Conservation (phyloP, 441 rosid species). For the Aquilaria agallochum region DNA sequence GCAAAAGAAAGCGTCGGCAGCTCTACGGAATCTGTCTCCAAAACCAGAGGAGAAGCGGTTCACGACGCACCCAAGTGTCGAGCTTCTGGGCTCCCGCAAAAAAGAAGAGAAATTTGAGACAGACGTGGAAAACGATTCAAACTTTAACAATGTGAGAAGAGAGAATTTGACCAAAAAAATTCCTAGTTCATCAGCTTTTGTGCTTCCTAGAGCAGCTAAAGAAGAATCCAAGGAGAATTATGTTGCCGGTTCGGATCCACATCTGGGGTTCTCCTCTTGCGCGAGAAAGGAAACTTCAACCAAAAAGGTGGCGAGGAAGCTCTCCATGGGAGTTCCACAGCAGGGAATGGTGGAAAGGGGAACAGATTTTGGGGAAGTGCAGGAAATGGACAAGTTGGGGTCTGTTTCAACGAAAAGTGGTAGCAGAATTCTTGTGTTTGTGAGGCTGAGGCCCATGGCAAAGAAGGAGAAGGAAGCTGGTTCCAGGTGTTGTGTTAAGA, state of each 20-base stretch:
- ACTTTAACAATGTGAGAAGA: constrained; percentile 33
- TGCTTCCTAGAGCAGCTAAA: constrained; percentile 40
- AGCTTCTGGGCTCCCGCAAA: constrained; percentile 41
- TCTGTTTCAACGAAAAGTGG: constrained; percentile 16
- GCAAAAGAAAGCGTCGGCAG: constrained; percentile 59
- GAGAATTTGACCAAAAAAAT: constrained; percentile 30
- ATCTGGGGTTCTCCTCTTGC: constrained; percentile 47
- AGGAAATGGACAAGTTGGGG: constrained; percentile 42
- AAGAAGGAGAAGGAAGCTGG: constrained; percentile 89
- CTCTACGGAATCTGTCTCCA: constrained; percentile 43
- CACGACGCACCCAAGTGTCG: constrained; percentile 50
- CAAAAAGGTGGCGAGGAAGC: constrained; percentile 58
- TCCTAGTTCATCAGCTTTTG: constrained; percentile 35
- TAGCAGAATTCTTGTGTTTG: constrained; percentile 75
- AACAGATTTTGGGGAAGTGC: constrained; percentile 19
- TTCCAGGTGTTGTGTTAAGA: constrained; percentile 70
- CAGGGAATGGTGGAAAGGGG: constrained; percentile 31
- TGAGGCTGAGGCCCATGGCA: constrained; percentile 92
- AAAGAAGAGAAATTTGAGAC: constrained; percentile 23
- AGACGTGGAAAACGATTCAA: constrained; percentile 27
- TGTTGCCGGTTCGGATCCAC: constrained; percentile 44
- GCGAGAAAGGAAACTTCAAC: constrained; percentile 35
- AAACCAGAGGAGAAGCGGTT: constrained; percentile 43
- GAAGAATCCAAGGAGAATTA: constrained; percentile 68
- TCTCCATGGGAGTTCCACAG: constrained; percentile 46